These are phyloP conservation scores for Cardamine chenopodiifolia DNA, from an alignment of 345 rosid genomes.

Conservation along the genomic window DNA sequence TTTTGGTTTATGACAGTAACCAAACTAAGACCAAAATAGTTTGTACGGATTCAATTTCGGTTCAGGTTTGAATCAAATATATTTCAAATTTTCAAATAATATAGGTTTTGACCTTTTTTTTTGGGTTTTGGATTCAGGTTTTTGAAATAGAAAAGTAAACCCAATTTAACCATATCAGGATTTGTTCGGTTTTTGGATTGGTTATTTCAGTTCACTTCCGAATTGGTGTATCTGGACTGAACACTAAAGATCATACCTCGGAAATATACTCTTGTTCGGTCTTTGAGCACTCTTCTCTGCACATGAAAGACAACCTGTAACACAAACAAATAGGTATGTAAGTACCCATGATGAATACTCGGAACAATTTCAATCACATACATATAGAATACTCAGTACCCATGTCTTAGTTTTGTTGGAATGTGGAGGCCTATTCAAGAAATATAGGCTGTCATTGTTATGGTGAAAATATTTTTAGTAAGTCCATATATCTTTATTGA, in stretches of 20 bases:
- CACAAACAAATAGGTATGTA: neutral
- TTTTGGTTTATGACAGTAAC: neutral
- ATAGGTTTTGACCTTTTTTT: neutral
- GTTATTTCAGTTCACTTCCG: no score
- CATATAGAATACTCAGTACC: no score
- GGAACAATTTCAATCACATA: neutral
- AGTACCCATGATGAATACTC: slow-evolving; percentile 3
- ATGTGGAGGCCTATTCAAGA: no score
- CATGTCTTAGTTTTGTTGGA: neutral
- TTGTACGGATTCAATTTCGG: neutral
- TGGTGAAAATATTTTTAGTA: no score
- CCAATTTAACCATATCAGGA: no score
- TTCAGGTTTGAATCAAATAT: neutral
- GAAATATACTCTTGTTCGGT: slow-evolving; percentile 50
- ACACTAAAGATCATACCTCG: slow-evolving; percentile 54
- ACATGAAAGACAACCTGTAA: slow-evolving; percentile 68
- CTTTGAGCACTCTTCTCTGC: slow-evolving; percentile 60
- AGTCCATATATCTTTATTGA: no score
- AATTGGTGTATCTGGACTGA: no score
- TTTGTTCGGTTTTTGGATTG: neutral
- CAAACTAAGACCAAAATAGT: neutral
- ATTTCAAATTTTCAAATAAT: neutral
- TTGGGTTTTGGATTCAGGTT: no score
- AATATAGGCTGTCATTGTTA: no score
- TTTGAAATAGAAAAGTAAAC: no score